A percentile compares a stretch with the other conserved stretches of the same genome.
These are phyloP conservation scores for Lonicera japonica DNA, from an alignment of 129 eudicot genomes.

Conservation along the genomic window DNA sequence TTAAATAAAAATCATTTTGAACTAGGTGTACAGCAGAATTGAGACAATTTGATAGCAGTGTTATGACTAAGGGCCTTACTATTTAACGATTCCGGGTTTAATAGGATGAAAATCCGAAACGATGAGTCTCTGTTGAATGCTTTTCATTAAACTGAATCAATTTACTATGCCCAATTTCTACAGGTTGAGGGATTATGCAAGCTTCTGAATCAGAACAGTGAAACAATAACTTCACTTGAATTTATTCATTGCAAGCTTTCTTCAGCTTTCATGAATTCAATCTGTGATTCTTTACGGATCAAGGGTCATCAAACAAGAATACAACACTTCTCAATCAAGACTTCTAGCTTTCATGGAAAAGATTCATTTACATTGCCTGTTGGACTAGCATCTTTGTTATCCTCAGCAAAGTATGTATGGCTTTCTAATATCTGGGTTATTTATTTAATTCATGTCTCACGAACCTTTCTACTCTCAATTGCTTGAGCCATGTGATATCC, in stretches of 20 bases:
- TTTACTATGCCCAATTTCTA: background rate
- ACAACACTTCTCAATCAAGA: constrained; percentile 51
- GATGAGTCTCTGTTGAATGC: background rate
- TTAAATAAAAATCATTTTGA: too few relatives aligned
- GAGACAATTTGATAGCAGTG: too few relatives aligned
- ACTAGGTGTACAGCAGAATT: too few relatives aligned
- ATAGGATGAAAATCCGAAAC: background rate
- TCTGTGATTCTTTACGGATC: constrained; percentile 44
- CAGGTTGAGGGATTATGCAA: constrained; percentile 86
- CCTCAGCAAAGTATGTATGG: constrained; percentile 49
- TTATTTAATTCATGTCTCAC: too few relatives aligned
- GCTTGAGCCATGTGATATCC: too few relatives aligned
- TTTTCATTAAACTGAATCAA: background rate
- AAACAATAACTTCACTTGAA: constrained; percentile 45
- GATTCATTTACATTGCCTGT: constrained; percentile 45
- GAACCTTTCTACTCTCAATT: too few relatives aligned
- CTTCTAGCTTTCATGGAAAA: constrained; percentile 57
- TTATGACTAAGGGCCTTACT: background rate
- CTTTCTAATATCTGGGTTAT: background rate
- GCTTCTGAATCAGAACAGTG: constrained; percentile 52
- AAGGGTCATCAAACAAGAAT: constrained; percentile 39
- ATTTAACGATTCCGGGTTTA: background rate
- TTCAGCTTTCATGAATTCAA: constrained; percentile 44
- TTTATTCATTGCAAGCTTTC: constrained; percentile 73
- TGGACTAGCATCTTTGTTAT: constrained; percentile 47